Percentiles rank a stretch among this genome's conserved stretches.
These are phyloP conservation scores for Hypoxylon perforatum DNA, from an alignment of 495 filamentous ascomycete genomes.

Conservation along the genomic window DNA sequence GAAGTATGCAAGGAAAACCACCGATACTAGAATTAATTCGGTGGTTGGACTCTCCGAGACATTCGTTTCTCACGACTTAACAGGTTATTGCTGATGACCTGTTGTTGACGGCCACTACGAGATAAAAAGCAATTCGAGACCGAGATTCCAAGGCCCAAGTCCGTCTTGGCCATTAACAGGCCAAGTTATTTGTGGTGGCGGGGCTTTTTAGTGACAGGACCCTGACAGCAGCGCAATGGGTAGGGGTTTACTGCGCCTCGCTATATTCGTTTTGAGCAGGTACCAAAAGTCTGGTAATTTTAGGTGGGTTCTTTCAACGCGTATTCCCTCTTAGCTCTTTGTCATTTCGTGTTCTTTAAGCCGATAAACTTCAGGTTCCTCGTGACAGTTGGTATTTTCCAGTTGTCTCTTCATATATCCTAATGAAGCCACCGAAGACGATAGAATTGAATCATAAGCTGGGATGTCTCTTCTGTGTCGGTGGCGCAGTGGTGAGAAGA, in stretches of 20 bases:
- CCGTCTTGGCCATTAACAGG: conserved; percentile 28
- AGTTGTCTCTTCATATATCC: neutral
- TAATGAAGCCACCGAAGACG: neutral
- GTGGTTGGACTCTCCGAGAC: conserved; percentile 21
- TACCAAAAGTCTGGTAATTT: conserved; percentile 21
- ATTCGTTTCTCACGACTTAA: neutral
- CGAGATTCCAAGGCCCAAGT: neutral
- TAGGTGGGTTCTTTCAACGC: conserved; percentile 20
- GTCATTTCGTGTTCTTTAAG: conserved; percentile 2
- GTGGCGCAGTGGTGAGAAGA: conserved; percentile 11
- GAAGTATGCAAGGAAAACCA: neutral
- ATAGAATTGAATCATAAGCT: neutral
- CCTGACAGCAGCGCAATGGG: conserved; percentile 3
- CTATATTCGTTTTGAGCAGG: conserved; percentile 13
- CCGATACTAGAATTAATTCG: conserved; percentile 9
- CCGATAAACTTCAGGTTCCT: neutral
- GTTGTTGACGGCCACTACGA: conserved; percentile 10
- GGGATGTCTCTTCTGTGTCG: neutral
- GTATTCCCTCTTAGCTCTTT: conserved; percentile 12
- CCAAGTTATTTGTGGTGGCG: conserved; percentile 43
- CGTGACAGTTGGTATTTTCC: neutral
- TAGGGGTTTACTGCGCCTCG: conserved; percentile 25
- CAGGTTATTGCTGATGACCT: neutral
- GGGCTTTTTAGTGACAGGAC: conserved; percentile 19
- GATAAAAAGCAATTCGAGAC: conserved; percentile 7